Base-by-base conservation (phyloP, 257 asterid species). In the Solanum sparsipilum region DNA sequence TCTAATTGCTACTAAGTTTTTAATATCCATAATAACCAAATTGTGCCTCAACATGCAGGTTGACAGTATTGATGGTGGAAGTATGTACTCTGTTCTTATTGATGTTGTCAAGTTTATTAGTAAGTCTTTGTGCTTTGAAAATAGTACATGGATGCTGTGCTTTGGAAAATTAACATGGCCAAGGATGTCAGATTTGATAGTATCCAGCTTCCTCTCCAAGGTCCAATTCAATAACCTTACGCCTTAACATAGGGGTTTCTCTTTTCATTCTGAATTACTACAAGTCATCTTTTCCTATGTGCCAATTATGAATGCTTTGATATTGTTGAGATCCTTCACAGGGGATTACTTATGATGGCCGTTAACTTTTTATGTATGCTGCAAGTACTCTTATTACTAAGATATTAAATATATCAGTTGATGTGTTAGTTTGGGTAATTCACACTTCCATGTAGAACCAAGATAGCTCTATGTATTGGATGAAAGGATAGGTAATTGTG, bases 101-200 rank as follows among this genome's bases (percentile, higher is more conserved):
- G 93, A 88, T 88, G 88, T 95, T 46, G 58, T 97, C 87, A 89
- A 91, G 75, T 96, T 94, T 87, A 87, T 97, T 84, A 86, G 91
- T 88, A 92, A 92, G 84, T 91, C 90, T 82, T 86, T 97, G 72
- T 95, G 96, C 95, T 95, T 91, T 88, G 86, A 87, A 88, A 93
- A 93, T 90, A 95, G 89, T 86, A 79, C 92, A 70, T 96, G 99
- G 98, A 93, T 95, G 96, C 91, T 86, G 38, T 91, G 91, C 91
- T 92, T 97, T 86, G 99, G 99, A 87, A 96, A 94, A 91, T 94
- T 97, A 92, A 94, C 98, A 65, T 97, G 99, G 99, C 98, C 98
- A 74, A 93, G 97, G 93, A 92, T 96, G 94, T 96, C 99, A n/a
- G 94, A 96, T 89, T 89, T 93, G 93, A 96, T 96, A 81, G 95